A percentile compares a stretch with the other conserved stretches of the same genome.
These are phyloP conservation scores for Neofusicoccum ribis DNA, from an alignment of 2,329 filamentous ascomycete genomes.

Conservation along the genomic window DNA sequence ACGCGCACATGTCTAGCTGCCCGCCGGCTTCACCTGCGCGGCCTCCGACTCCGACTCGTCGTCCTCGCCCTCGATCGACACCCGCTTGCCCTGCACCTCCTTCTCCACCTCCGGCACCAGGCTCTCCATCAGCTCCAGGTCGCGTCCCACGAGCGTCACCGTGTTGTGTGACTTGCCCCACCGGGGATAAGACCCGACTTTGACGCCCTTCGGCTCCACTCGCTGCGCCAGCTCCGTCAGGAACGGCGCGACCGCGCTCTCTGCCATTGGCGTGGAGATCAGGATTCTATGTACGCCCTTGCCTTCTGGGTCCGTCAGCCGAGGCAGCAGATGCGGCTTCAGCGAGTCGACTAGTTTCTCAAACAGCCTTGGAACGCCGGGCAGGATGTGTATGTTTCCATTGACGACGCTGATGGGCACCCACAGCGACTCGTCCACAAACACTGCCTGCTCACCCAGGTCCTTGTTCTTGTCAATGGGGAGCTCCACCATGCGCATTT, in stretches of 20 bases:
- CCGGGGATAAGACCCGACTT: conserved; percentile 92
- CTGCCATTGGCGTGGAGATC: conserved; percentile 82
- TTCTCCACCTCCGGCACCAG: conserved; percentile 75
- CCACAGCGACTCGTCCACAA: conserved; percentile 80
- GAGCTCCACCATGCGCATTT: conserved; percentile 86
- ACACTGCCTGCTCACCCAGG: conserved; percentile 71
- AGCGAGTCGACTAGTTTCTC: conserved; percentile 75
- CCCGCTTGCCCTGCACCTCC: conserved; percentile 71
- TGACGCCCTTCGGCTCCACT: conserved; percentile 75
- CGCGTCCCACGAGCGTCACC: conserved; percentile 79
- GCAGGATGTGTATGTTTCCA: conserved; percentile 89
- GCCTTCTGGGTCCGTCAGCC: conserved; percentile 75
- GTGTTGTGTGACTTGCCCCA: conserved; percentile 89
- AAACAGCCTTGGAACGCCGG: conserved; percentile 85
- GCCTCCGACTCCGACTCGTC: conserved; percentile 42
- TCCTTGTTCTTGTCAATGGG: conserved; percentile 70
- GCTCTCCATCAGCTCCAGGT: conserved; percentile 75
- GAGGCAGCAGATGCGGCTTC: conserved; percentile 68
- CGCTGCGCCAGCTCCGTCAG: conserved; percentile 75
- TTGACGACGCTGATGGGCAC: conserved; percentile 88
- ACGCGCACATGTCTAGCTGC: conserved; percentile 22
- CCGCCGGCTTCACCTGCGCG: conserved; percentile 30
- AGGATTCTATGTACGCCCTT: conserved; percentile 77
- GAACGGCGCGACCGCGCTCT: conserved; percentile 82
- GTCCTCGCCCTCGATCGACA: conserved; percentile 66